Base-by-base conservation (phyloP, 345 rosid species). In the Mallotus nudiflorus region DNA sequence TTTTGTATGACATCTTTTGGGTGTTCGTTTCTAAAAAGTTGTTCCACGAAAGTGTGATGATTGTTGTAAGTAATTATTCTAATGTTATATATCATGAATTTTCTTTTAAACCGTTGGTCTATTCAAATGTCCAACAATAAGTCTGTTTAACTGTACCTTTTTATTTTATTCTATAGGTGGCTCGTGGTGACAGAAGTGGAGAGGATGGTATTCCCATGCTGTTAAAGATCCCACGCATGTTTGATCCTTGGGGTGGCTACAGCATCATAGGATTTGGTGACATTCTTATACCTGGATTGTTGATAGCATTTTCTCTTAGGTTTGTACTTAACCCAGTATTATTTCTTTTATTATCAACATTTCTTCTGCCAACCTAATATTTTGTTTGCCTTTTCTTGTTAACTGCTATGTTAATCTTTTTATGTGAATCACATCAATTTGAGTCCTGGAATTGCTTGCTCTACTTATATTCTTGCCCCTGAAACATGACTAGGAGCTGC, bases 181-280 rank as follows among this genome's bases (percentile, higher is more conserved):
- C 99, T 60, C 96, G 97, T 46, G 99, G 98, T 46, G 97, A 96
- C 81, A 85, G 66, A 75, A 92, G 96, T 48, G 98, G 98, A 65
- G 93, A 92, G 82, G 98, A 96, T 80, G 98, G 99, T 46, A 96
- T 96, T 46, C 99, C 99, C 2, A 92, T 96, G 99, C 84, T 96
- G 74, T 75, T 96, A 73, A 96, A 96, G 80, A 92, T 92, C 65
- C 99, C 99, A 0, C 92, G 97, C 54, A 77, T 96, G 91, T 92
- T 88, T 61, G 99, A 96, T 83, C 99, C 98, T 0, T 96, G 99
- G 99, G 99, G 99, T 35, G 99, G 99, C 68, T 96, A 85, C 84
- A 92, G 98, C 79, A 88, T 96, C 75, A 92, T 96, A 57, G 98
- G 99, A 71, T 96, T 96, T 44, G 99, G 98, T 29, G 99, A 96